phyloP scores from a whole-genome alignment of 73 alveolate genomes.

The Symbiodinium pilosum region DNA sequence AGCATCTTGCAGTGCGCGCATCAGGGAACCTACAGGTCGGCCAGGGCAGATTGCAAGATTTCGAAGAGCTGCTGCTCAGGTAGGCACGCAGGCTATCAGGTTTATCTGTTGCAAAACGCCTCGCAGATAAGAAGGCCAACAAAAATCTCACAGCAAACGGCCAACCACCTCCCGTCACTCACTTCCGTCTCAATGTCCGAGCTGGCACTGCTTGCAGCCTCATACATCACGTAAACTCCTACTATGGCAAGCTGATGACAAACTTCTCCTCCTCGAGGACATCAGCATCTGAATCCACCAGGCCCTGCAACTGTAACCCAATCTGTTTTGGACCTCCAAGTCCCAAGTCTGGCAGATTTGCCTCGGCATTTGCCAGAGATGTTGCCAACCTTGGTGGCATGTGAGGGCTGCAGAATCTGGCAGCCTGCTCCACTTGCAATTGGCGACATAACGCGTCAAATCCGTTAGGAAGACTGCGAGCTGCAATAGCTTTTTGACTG shows the following conservation, averaged over 20 bases:
- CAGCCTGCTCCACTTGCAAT: no score
- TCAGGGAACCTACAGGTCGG: constrained; percentile 12
- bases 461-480: no score
- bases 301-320: neutral
- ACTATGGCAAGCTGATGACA: neutral
- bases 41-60: neutral
- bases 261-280: neutral
- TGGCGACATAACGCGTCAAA: no score
- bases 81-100: neutral
- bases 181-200: neutral
- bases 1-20: constrained; percentile 67
- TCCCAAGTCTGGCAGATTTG: neutral
- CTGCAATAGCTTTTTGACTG: no score
- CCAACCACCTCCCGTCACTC: neutral
- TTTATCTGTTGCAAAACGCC: no score
- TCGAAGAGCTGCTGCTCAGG: constrained; percentile 2
- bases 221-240: neutral
- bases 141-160: neutral
- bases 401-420: no score
- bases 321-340: neutral
- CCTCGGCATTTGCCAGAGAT: neutral
- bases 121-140: neutral
- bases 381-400: constrained; percentile 16
- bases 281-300: neutral
- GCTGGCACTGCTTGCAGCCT: constrained; percentile 4